Conservation (phyloP, 2,329 filamentous ascomycete genomes). For the Penicillium sp. region DNA sequence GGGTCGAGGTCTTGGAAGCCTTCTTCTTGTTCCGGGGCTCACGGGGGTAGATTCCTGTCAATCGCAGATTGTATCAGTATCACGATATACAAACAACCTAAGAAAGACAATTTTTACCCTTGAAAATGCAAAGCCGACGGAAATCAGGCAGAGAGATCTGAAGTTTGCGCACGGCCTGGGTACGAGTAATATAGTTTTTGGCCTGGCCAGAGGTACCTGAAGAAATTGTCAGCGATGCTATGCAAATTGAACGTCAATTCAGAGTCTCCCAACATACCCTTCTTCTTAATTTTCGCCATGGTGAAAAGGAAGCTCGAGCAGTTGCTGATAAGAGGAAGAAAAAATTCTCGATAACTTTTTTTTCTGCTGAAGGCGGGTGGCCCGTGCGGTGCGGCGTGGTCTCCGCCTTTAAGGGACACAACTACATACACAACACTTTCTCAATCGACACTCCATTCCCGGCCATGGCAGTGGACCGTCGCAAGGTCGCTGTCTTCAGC, state of each 20-base stretch:
- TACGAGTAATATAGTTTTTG: slow-evolving; percentile 97
- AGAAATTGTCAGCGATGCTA: slow-evolving; percentile 15
- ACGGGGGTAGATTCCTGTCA: slow-evolving; percentile 79
- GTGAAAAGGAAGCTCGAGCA: slow-evolving; percentile 17
- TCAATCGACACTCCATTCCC: background rate
- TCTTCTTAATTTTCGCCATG: slow-evolving; percentile 83
- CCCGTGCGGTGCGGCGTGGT: slow-evolving; percentile 29
- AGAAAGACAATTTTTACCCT: slow-evolving; percentile 50
- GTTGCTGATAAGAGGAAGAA: slow-evolving; percentile 35
- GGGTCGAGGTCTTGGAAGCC: slow-evolving; percentile 82
- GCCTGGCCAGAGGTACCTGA: slow-evolving; percentile 77
- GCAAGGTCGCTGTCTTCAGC: slow-evolving; percentile 64
- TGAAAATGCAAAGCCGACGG: slow-evolving; percentile 97
- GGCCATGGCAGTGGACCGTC: slow-evolving; percentile 51
- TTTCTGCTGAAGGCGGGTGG: slow-evolving; percentile 27
- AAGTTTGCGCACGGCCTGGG: slow-evolving; percentile 93
- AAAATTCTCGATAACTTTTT: slow-evolving; percentile 37
- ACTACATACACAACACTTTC: slow-evolving; percentile 12
- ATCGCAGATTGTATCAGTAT: slow-evolving; percentile 15
- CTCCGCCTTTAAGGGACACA: slow-evolving; percentile 20
- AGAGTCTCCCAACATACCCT: slow-evolving; percentile 57
- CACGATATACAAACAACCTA: background rate
- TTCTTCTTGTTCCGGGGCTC: slow-evolving; percentile 97
- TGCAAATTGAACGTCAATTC: background rate
- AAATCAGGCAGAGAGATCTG: slow-evolving; percentile 97